Percentiles rank a stretch among this genome's conserved stretches.
Evolutionary conservation across 2,329 filamentous ascomycete genomes (phyloP).

Genomic region (Venturia aucupariae): DNA sequence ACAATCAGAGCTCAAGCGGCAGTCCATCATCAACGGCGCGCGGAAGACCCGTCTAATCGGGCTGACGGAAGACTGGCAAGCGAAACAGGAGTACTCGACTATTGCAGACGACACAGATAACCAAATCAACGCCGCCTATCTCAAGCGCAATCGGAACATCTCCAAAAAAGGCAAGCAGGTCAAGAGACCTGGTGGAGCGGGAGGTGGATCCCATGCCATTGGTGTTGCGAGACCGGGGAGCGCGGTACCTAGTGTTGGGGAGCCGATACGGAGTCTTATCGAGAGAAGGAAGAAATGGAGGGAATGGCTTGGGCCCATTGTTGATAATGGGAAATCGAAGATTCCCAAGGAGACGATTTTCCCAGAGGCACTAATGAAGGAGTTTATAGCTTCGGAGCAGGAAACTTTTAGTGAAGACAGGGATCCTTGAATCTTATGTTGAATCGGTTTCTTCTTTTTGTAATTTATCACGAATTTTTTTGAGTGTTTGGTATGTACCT

Average conservation of each 20-base stretch:
- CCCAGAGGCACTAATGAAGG: constrained; percentile 60
- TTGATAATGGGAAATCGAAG: constrained; percentile 69
- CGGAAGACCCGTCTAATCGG: constrained; percentile 81
- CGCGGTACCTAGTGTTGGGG: constrained; percentile 66
- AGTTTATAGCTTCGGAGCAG: constrained; percentile 64
- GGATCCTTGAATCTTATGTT: neutral
- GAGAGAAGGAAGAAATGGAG: constrained; percentile 84
- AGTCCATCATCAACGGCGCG: constrained; percentile 81
- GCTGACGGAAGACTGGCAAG: constrained; percentile 84
- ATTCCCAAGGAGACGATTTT: constrained; percentile 75
- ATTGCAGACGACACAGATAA: constrained; percentile 94
- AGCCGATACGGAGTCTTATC: constrained; percentile 86
- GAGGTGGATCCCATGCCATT: constrained; percentile 54
- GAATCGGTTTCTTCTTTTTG: too few relatives aligned
- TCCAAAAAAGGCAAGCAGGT: constrained; percentile 85
- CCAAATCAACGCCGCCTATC: constrained; percentile 89
- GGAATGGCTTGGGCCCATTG: constrained; percentile 80
- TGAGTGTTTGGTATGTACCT: neutral
- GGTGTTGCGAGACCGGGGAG: constrained; percentile 43
- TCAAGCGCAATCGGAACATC: constrained; percentile 89
- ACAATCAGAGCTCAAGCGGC: constrained; percentile 71
- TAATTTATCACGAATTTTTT: neutral
- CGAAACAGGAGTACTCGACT: constrained; percentile 91
- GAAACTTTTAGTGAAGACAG: constrained; percentile 67
- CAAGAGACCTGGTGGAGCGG: constrained; percentile 66